Conservation (phyloP, 2,329 filamentous ascomycete species). For the Phialophora tarda region DNA sequence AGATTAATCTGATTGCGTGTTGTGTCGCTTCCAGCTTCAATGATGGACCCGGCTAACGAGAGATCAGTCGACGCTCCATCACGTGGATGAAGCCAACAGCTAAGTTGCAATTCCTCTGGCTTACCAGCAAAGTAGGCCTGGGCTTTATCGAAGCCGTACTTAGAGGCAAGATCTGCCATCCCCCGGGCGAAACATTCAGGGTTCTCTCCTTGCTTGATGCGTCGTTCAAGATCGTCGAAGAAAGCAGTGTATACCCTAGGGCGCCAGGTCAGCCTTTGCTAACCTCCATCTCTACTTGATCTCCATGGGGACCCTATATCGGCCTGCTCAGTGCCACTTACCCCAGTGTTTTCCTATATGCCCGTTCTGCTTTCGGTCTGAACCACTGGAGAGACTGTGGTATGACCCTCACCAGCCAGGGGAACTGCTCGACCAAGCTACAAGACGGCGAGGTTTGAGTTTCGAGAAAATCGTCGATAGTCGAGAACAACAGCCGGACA, state of each 20-base stretch:
- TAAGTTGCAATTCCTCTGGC: not conserved
- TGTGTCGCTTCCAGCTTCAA: constrained; percentile 28
- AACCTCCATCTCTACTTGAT: not conserved
- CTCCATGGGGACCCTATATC: not conserved
- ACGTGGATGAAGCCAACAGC: not conserved
- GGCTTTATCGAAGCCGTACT: constrained; percentile 23
- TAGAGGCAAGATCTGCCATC: constrained; percentile 15
- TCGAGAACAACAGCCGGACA: constrained; percentile 44
- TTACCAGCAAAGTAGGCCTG: constrained; percentile 25
- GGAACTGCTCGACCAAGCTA: constrained; percentile 54
- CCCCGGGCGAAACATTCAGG: constrained; percentile 23
- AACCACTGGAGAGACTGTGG: constrained; percentile 54
- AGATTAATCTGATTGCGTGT: constrained; percentile 21
- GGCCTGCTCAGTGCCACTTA: not conserved
- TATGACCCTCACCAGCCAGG: constrained; percentile 48
- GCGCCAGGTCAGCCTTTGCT: not conserved
- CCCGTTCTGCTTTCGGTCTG: constrained; percentile 46
- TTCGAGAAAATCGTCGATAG: constrained; percentile 46
- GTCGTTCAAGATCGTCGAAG: constrained; percentile 23
- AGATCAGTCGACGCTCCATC: not conserved
- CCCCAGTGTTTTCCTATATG: constrained; percentile 44
- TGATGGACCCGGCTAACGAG: constrained; percentile 17
- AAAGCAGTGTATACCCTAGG: constrained; percentile 19
- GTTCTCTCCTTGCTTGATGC: constrained; percentile 22
- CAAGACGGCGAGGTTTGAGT: constrained; percentile 46